These are phyloP conservation scores for Helicocarpus griseus DNA, from an alignment of 2,329 filamentous ascomycete species.

Conservation along the genomic window DNA sequence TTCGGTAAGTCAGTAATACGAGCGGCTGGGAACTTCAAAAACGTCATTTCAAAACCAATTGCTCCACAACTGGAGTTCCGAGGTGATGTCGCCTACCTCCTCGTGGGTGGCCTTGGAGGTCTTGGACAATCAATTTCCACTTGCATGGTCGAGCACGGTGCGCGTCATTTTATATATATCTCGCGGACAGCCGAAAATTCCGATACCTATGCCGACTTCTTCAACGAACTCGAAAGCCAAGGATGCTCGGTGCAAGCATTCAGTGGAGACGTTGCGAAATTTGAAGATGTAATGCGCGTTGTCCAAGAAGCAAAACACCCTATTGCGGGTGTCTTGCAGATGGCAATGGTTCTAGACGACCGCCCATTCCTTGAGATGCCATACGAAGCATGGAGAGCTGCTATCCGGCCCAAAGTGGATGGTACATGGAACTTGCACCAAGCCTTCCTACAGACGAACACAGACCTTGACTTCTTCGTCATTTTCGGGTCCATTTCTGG, in stretches of 20 bases:
- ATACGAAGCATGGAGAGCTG: slow-evolving; percentile 16
- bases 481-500: slow-evolving; percentile 17
- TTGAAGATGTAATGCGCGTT: slow-evolving; percentile 14
- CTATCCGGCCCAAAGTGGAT: slow-evolving; percentile 11
- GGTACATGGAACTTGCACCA: slow-evolving; percentile 15
- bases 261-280: slow-evolving; percentile 14
- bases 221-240: slow-evolving; percentile 16
- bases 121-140: slow-evolving; percentile 25
- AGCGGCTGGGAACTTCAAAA: too few relatives aligned
- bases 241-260: slow-evolving; percentile 15
- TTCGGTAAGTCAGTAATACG: too few relatives aligned
- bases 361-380: too few relatives aligned
- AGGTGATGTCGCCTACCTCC: too few relatives aligned
- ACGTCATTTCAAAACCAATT: too few relatives aligned
- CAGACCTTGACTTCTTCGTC: slow-evolving; percentile 15
- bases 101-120: slow-evolving; percentile 34
- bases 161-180: slow-evolving; percentile 26
- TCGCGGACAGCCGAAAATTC: slow-evolving; percentile 21
- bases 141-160: slow-evolving; percentile 29
- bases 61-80: too few relatives aligned
- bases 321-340: too few relatives aligned
- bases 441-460: slow-evolving; percentile 6
- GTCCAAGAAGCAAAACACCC: too few relatives aligned
- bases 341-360: too few relatives aligned
- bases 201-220: slow-evolving; percentile 9